Conservation (phyloP, 768 basidiomycete species). For the Pisolithus tinctorius region DNA sequence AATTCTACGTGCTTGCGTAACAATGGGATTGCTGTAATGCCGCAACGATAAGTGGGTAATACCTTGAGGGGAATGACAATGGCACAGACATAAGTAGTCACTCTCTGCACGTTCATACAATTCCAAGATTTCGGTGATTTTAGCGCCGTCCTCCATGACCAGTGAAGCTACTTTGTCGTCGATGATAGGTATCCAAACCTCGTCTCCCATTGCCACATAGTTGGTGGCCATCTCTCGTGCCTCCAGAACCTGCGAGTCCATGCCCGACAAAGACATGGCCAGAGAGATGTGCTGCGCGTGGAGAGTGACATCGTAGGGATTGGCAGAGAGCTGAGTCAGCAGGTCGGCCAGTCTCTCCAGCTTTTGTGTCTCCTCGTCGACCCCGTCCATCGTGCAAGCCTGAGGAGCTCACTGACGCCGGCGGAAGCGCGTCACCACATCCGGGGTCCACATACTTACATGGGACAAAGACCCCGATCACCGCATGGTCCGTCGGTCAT, state of each 20-base stretch:
- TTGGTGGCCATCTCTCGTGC: constrained; percentile 64
- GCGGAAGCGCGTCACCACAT: background rate
- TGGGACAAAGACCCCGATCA: background rate
- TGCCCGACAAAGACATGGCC: constrained; percentile 45
- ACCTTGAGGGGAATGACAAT: constrained; percentile 1
- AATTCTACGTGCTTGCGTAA: constrained; percentile 65
- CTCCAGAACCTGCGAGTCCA: constrained; percentile 50
- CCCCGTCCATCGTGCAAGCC: constrained; percentile 42
- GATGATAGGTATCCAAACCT: constrained; percentile 71
- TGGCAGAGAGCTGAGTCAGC: constrained; percentile 50
- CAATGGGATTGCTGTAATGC: constrained; percentile 60
- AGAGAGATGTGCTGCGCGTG: constrained; percentile 66
- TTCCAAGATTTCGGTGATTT: constrained; percentile 48
- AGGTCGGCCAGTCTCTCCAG: constrained; percentile 59
- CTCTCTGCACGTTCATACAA: constrained; percentile 60
- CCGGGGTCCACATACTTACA: background rate
- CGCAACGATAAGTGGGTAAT: constrained; percentile 12
- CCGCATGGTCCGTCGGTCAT: no score
- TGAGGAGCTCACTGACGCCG: background rate
- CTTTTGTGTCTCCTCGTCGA: constrained; percentile 28
- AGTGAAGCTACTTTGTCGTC: constrained; percentile 43
- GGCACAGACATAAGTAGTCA: constrained; percentile 73
- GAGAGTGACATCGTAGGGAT: constrained; percentile 53
- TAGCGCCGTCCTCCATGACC: constrained; percentile 46
- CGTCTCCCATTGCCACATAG: constrained; percentile 57